phyloP scores from a whole-genome alignment of 768 basidiomycete genomes.

The Coprinellus micaceus region DNA sequence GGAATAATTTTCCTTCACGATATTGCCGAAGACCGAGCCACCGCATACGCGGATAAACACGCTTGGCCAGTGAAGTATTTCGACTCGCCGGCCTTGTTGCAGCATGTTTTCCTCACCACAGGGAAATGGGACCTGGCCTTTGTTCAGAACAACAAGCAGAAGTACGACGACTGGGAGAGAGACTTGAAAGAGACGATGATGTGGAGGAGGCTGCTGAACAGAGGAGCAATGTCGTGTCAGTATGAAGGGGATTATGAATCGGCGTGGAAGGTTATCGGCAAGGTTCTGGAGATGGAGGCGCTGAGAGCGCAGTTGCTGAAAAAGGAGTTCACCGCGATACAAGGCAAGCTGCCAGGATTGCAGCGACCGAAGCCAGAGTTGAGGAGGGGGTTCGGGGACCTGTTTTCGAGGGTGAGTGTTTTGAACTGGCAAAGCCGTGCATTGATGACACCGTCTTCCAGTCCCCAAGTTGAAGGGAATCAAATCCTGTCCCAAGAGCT shows the following conservation, averaged over 20 bases:
- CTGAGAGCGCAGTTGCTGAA: neutral
- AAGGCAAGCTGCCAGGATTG: neutral
- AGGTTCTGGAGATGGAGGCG: neutral
- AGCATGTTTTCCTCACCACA: neutral
- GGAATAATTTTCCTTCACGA: slow-evolving; percentile 12
- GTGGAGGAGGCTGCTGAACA: neutral
- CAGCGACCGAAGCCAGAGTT: neutral
- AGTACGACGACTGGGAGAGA: neutral
- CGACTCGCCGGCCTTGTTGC: neutral
- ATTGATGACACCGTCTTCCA: no score
- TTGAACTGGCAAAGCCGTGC: no score
- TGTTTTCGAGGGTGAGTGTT: neutral
- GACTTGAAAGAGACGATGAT: neutral
- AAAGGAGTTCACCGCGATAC: neutral
- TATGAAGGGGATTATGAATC: neutral
- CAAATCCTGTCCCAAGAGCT: no score
- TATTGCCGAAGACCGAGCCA: slow-evolving; percentile 8
- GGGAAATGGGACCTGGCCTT: neutral
- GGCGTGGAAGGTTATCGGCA: no score
- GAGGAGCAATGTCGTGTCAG: neutral
- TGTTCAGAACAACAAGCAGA: neutral
- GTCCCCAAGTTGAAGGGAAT: no score
- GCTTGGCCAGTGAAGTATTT: neutral
- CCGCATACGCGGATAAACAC: neutral
- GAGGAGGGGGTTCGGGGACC: neutral